phyloP scores from a whole-genome alignment of 805 yeast species.

The Martiniozyma abietophila region DNA sequence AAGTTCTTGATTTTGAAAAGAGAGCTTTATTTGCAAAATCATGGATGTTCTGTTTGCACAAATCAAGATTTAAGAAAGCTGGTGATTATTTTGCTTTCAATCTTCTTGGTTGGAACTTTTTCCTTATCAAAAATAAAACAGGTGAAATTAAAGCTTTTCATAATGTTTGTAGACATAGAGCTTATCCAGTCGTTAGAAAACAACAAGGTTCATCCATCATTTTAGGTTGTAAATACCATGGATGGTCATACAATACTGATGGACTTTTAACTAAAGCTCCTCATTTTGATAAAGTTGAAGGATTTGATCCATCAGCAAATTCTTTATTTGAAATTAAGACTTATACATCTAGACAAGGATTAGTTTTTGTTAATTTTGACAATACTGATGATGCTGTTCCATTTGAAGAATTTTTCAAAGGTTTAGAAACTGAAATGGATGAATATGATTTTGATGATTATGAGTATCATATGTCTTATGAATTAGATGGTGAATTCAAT shows the following conservation, averaged over 20 bases:
- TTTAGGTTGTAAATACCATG: constrained; percentile 54
- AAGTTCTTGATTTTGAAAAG: constrained; percentile 49
- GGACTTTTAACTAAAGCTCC: constrained; percentile 54
- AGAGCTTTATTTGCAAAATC: constrained; percentile 47
- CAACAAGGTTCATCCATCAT: constrained; percentile 49
- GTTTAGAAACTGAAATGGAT: constrained; percentile 41
- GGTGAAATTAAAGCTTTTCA: constrained; percentile 52
- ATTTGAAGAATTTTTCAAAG: constrained; percentile 44
- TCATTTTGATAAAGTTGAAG: constrained; percentile 49
- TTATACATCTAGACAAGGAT: constrained; percentile 46
- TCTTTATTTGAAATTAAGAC: constrained; percentile 46
- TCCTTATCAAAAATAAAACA: constrained; percentile 43
- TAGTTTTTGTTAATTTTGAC: constrained; percentile 48
- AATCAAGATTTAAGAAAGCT: constrained; percentile 43
- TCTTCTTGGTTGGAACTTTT: constrained; percentile 45
- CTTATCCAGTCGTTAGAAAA: constrained; percentile 52
- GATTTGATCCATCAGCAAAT: constrained; percentile 47
- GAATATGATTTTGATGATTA: constrained; percentile 54
- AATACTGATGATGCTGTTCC: constrained; percentile 33
- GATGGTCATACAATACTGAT: constrained; percentile 58
- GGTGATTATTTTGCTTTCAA: constrained; percentile 48
- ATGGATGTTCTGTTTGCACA: constrained; percentile 47
- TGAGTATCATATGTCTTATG: constrained; percentile 57
- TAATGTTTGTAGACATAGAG: constrained; percentile 58
- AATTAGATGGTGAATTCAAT: constrained; percentile 53